These are phyloP conservation scores for Gossypium anomalum DNA, from an alignment of 345 rosid species.

Conservation along the genomic window DNA sequence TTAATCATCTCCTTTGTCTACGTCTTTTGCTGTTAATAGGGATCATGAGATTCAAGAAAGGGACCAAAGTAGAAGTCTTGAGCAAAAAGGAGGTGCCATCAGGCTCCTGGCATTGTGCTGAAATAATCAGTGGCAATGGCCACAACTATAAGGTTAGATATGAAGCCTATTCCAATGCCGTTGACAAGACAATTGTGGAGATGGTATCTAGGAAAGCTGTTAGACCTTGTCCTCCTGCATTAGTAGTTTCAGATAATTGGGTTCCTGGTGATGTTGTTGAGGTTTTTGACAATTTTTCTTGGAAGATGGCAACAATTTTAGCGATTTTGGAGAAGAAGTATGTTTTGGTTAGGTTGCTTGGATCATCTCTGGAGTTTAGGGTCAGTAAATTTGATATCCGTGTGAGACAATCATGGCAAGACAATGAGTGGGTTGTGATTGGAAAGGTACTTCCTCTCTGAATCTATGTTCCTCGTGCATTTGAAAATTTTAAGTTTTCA, in stretches of 20 bases:
- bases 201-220: slow-evolving; percentile 53
- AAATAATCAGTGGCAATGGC: slow-evolving; percentile 65
- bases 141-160: slow-evolving; percentile 52
- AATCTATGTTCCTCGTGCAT: background rate
- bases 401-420: slow-evolving; percentile 69
- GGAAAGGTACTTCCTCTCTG: slow-evolving; percentile 41
- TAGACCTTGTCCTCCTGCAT: slow-evolving; percentile 54
- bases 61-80: slow-evolving; percentile 67
- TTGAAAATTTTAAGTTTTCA: background rate
- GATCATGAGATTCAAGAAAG: slow-evolving; percentile 57
- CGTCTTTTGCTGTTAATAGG: slow-evolving; percentile 19
- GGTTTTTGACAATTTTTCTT: slow-evolving; percentile 53
- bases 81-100: slow-evolving; percentile 52
- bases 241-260: slow-evolving; percentile 40
- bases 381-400: slow-evolving; percentile 45
- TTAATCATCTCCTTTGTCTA: slow-evolving; percentile 14
- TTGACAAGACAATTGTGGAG: slow-evolving; percentile 24
- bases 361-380: slow-evolving; percentile 54
- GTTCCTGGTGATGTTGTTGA: slow-evolving; percentile 70
- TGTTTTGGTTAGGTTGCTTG: slow-evolving; percentile 55
- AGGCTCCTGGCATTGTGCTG: slow-evolving; percentile 69
- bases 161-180: slow-evolving; percentile 25
- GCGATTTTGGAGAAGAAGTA: slow-evolving; percentile 41
- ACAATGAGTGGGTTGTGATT: slow-evolving; percentile 54
- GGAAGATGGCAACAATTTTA: slow-evolving; percentile 72